phyloP scores from a whole-genome alignment of 495 filamentous ascomycete genomes.

The Neurospora tetraspora region DNA sequence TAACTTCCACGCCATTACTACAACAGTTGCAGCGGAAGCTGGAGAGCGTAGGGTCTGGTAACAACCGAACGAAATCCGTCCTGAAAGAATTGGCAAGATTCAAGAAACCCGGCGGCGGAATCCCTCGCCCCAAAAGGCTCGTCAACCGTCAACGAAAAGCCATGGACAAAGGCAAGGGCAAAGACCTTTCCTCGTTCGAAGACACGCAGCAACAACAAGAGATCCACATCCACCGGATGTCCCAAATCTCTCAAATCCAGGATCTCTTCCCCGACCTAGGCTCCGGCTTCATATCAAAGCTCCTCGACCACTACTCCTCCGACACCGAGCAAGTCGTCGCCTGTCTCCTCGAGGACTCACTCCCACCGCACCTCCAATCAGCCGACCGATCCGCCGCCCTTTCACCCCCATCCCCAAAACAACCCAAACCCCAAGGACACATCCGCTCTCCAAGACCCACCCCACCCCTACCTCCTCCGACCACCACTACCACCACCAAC shows the following conservation, averaged over 20 bases:
- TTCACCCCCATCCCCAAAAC: conserved; percentile 22
- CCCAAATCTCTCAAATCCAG: conserved; percentile 74
- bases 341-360: conserved; percentile 72
- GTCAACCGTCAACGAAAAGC: conserved; percentile 22
- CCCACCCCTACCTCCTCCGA: conserved; percentile 26
- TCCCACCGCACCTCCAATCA: conserved; percentile 51
- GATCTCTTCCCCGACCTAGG: conserved; percentile 90
- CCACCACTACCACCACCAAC: conserved; percentile 11
- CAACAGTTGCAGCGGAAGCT: conserved; percentile 38
- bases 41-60: conserved; percentile 25
- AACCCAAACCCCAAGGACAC: not conserved
- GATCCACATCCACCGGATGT: conserved; percentile 72
- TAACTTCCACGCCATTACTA: conserved; percentile 49
- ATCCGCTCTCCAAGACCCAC: conserved; percentile 24
- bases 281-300: conserved; percentile 64
- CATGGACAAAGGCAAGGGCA: conserved; percentile 74
- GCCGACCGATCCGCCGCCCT: conserved; percentile 47
- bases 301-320: conserved; percentile 70
- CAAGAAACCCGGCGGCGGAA: conserved; percentile 43
- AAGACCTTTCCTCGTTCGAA: conserved; percentile 41
- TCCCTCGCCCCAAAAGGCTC: conserved; percentile 41
- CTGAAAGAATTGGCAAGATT: conserved; percentile 41
- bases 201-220: conserved; percentile 37
- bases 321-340: conserved; percentile 71
- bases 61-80: conserved; percentile 46